Evolutionary conservation across 192 early-diverging fungal species (phyloP).

Genomic region (Backusella morwellensis): DNA sequence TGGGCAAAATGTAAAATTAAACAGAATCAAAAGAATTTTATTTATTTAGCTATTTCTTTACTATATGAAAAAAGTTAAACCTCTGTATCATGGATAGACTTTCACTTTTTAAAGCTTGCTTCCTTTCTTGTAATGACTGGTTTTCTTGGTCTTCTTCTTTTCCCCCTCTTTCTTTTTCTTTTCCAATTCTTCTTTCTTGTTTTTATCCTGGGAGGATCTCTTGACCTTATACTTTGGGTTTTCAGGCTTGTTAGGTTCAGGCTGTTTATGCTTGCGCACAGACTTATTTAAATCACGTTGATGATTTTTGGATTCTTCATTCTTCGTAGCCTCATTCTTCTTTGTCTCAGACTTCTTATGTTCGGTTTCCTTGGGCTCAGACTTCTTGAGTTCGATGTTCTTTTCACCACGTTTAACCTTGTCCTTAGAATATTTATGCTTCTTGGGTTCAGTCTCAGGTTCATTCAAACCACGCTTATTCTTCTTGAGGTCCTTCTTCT

Average conservation of each 20-base stretch:
- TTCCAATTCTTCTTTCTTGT: background rate
- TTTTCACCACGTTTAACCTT: background rate
- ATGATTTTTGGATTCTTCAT: background rate
- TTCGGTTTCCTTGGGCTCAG: background rate
- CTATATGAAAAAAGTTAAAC: background rate
- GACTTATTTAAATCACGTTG: background rate
- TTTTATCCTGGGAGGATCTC: background rate
- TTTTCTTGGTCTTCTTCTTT: background rate
- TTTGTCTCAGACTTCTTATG: background rate
- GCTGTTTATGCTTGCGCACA: background rate
- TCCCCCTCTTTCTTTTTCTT: background rate
- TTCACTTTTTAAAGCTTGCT: background rate
- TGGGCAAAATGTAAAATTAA: no score
- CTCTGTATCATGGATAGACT: background rate
- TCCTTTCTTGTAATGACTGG: background rate
- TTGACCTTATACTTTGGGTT: background rate
- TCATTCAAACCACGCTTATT: background rate
- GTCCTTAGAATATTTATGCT: background rate
- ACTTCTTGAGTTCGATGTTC: background rate
- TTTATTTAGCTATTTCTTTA: background rate
- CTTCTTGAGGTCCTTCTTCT: background rate
- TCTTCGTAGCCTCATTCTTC: background rate
- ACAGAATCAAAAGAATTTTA: background rate
- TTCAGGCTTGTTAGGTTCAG: background rate
- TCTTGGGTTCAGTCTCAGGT: background rate